Evolutionary conservation across 257 asterid species (phyloP).

Genomic region (Fraxinus cuspidata): DNA sequence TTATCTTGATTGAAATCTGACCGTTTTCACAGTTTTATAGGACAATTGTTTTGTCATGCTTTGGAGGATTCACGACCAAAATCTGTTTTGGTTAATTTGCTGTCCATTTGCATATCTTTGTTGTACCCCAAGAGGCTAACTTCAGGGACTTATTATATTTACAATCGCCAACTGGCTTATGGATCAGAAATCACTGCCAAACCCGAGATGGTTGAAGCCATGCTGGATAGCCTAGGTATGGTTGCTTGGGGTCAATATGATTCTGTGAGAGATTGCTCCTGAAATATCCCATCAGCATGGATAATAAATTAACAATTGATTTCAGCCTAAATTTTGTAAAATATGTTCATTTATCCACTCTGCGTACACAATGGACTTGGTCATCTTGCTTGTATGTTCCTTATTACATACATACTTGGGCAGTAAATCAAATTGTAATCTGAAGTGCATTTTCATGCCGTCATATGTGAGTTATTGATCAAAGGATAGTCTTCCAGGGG

Average conservation of each 20-base stretch:
- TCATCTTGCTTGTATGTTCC: neutral
- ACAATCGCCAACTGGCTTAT: conserved; percentile 57
- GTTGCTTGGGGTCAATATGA: conserved; percentile 14
- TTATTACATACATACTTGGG: neutral
- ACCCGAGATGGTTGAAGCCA: conserved; percentile 71
- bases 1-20: conserved; percentile 32
- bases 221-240: conserved; percentile 78
- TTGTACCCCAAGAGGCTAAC: conserved; percentile 77
- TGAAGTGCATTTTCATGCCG: neutral
- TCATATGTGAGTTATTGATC: neutral
- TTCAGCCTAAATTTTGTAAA: conserved; percentile 4
- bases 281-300: neutral
- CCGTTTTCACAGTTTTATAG: conserved; percentile 62
- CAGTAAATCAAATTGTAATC: neutral
- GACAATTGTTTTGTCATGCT: conserved; percentile 72
- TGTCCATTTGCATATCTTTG: conserved; percentile 76
- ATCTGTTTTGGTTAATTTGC: conserved; percentile 73
- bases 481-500: neutral
- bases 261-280: conserved; percentile 15
- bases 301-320: neutral
- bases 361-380: neutral
- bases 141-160: conserved; percentile 65
- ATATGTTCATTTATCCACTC: neutral
- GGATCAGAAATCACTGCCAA: conserved; percentile 57
- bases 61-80: conserved; percentile 78